Evolutionary conservation across 331 rosid species (phyloP).

Genomic region (Quercus phellos): DNA sequence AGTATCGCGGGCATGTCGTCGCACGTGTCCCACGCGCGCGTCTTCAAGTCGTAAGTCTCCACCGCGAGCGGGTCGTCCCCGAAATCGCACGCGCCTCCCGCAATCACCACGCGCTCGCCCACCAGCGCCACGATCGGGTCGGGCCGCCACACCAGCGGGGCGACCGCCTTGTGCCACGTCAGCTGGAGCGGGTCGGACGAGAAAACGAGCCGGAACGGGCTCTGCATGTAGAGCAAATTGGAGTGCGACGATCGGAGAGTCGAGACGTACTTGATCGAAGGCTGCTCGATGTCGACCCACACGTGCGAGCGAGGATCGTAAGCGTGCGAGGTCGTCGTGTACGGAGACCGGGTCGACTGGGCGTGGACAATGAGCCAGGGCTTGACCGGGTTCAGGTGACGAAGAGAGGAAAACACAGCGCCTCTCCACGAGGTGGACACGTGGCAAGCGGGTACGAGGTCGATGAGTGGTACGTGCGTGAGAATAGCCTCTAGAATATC

Average conservation of each 20-base stretch:
- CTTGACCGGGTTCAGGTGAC: slow-evolving; percentile 30
- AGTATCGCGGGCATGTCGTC: slow-evolving; percentile 46
- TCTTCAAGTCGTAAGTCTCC: slow-evolving; percentile 44
- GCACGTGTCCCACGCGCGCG: slow-evolving; percentile 39
- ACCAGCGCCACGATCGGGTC: slow-evolving; percentile 59
- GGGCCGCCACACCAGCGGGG: slow-evolving; percentile 49
- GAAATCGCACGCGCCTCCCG: slow-evolving; percentile 56
- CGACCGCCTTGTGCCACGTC: slow-evolving; percentile 36
- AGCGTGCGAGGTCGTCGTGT: slow-evolving; percentile 38
- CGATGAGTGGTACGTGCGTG: slow-evolving; percentile 52
- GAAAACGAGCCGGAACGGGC: slow-evolving; percentile 44
- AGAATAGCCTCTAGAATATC: slow-evolving; percentile 58
- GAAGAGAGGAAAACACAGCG: slow-evolving; percentile 60
- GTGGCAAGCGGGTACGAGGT: slow-evolving; percentile 37
- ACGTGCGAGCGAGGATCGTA: slow-evolving; percentile 68
- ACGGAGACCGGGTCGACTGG: slow-evolving; percentile 35
- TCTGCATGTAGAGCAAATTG: slow-evolving; percentile 44
- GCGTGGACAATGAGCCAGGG: slow-evolving; percentile 69
- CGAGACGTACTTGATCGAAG: slow-evolving; percentile 25
- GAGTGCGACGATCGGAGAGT: slow-evolving; percentile 63
- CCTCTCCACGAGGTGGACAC: slow-evolving; percentile 59
- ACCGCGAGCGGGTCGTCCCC: slow-evolving; percentile 60
- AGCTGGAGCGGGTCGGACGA: slow-evolving; percentile 55
- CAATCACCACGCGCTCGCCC: slow-evolving; percentile 31
- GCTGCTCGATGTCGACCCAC: slow-evolving; percentile 42